phyloP scores from a whole-genome alignment of 140 eudicot species.

The Eryngium alpinum region DNA sequence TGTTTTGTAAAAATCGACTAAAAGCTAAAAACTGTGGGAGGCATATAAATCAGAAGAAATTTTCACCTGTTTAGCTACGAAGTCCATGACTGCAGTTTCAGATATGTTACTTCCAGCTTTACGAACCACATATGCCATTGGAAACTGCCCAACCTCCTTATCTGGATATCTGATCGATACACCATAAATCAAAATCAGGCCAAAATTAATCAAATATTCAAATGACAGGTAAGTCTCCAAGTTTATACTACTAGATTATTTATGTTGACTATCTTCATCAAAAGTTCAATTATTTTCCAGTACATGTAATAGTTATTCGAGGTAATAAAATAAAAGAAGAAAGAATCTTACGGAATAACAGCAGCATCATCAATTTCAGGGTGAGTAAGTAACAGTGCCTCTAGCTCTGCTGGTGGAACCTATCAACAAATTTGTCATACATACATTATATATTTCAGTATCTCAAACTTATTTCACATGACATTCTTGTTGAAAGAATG shows the following conservation, averaged over 20 bases:
- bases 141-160: slow-evolving; percentile 79
- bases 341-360: slow-evolving; percentile 78
- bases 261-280: no score
- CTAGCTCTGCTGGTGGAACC: slow-evolving; percentile 99
- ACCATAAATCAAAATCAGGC: not conserved
- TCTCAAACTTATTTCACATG: not conserved
- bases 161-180: slow-evolving; percentile 60
- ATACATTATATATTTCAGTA: not conserved
- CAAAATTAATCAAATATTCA: not conserved
- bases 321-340: not conserved
- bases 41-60: not conserved
- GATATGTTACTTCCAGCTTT: slow-evolving; percentile 51
- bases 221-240: no score
- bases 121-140: slow-evolving; percentile 93
- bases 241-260: no score
- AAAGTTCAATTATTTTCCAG: no score
- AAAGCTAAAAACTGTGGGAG: not conserved
- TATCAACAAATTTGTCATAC: slow-evolving; percentile 13
- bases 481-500: not conserved
- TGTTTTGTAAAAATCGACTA: not conserved
- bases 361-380: slow-evolving; percentile 82
- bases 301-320: not conserved
- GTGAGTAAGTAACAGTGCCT: slow-evolving; percentile 79
- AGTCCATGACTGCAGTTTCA: slow-evolving; percentile 64
- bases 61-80: slow-evolving; percentile 68